Evolutionary conservation across 805 yeast species (phyloP).

Genomic region (Limtongia smithiae): DNA sequence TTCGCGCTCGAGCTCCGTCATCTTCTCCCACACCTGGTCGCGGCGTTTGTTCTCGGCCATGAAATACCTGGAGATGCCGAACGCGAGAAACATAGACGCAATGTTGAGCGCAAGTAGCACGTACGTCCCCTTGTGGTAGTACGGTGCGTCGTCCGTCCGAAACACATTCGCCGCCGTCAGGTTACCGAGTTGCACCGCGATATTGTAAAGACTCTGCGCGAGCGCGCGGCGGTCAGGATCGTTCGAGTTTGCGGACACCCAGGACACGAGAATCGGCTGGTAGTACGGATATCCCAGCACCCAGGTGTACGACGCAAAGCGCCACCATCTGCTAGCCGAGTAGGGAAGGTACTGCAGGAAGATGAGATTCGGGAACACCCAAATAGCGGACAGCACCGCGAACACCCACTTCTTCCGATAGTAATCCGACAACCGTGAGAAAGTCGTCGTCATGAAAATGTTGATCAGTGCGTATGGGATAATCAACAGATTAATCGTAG

Average conservation of each 20-base stretch:
- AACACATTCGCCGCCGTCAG: slow-evolving; percentile 58
- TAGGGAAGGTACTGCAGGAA: slow-evolving; percentile 31
- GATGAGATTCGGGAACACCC: slow-evolving; percentile 27
- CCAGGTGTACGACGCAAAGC: slow-evolving; percentile 29
- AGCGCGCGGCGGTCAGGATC: slow-evolving; percentile 61
- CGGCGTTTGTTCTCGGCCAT: slow-evolving; percentile 36
- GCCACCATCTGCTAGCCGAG: slow-evolving; percentile 25
- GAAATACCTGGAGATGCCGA: slow-evolving; percentile 36
- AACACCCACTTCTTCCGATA: slow-evolving; percentile 23
- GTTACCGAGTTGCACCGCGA: slow-evolving; percentile 57
- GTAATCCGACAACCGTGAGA: slow-evolving; percentile 24
- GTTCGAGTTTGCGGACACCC: slow-evolving; percentile 62
- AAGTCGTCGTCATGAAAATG: slow-evolving; percentile 34
- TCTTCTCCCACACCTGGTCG: slow-evolving; percentile 49
- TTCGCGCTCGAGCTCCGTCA: slow-evolving; percentile 49
- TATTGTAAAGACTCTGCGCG: slow-evolving; percentile 61
- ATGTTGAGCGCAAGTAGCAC: slow-evolving; percentile 32
- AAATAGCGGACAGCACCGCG: slow-evolving; percentile 21
- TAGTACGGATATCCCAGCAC: slow-evolving; percentile 47
- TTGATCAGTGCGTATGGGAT: slow-evolving; percentile 46
- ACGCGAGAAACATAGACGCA: slow-evolving; percentile 33
- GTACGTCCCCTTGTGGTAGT: slow-evolving; percentile 55
- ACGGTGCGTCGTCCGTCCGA: slow-evolving; percentile 54
- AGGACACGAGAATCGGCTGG: slow-evolving; percentile 54
- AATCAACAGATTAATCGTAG: slow-evolving; percentile 49